Conservation (phyloP, 208 protist genomes). For the Wallacemonas collosoma region DNA sequence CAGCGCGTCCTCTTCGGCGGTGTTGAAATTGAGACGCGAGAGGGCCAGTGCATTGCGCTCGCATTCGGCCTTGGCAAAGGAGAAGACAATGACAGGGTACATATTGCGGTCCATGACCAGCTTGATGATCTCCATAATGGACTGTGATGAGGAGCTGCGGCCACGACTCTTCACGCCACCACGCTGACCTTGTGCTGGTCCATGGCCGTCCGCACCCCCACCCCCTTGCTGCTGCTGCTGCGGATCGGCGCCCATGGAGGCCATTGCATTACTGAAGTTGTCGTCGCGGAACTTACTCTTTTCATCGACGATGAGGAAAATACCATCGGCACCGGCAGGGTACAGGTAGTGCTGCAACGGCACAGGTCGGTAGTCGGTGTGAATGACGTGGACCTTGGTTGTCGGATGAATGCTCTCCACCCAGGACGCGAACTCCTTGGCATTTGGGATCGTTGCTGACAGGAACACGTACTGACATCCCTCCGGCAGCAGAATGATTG, state of each 20-base stretch:
- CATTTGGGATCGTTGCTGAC: conserved; percentile 99
- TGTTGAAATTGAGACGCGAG: conserved; percentile 96
- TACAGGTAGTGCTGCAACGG: conserved; percentile 99
- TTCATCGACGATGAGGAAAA: conserved; percentile 98
- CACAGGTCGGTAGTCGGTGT: conserved; percentile 99
- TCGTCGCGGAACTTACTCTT: conserved; percentile 95
- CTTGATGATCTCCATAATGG: conserved; percentile 96
- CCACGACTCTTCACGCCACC: conserved; percentile 21
- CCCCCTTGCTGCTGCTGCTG: conserved; percentile 20
- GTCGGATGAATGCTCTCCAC: conserved; percentile 97
- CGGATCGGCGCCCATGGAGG: conserved; percentile 62
- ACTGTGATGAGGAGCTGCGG: conserved; percentile 37
- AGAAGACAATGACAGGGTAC: conserved; percentile 99
- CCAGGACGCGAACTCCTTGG: conserved; percentile 99
- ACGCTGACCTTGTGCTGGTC: conserved; percentile 15
- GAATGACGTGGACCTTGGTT: conserved; percentile 99
- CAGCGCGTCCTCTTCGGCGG: conserved; percentile 91
- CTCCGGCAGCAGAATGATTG: conserved; percentile 98
- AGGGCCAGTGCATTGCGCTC: conserved; percentile 95
- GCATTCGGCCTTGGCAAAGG: conserved; percentile 98
- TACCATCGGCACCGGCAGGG: conserved; percentile 95
- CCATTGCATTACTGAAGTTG: conserved; percentile 97
- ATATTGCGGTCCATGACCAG: conserved; percentile 97
- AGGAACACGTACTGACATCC: conserved; percentile 99
- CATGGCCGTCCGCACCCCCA: conserved; percentile 22